Percentiles rank a stretch among this genome's conserved stretches.
These are phyloP conservation scores for Penicillium aurantiogriseum DNA, from an alignment of 2,329 filamentous ascomycete species.

Conservation along the genomic window DNA sequence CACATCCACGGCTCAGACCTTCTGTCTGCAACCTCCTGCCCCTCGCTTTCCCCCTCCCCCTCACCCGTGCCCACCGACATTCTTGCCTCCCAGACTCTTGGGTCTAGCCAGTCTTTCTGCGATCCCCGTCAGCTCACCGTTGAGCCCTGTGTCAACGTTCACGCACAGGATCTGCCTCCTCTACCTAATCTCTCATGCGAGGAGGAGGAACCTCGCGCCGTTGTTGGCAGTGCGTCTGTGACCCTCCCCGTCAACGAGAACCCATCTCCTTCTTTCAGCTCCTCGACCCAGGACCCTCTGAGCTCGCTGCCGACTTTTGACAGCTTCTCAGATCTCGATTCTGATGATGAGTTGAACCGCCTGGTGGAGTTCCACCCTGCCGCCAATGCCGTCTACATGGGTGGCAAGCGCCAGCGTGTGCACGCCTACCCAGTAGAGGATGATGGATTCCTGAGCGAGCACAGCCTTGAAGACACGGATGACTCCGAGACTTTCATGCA, in stretches of 20 bases:
- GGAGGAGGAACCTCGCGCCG: conserved; percentile 40
- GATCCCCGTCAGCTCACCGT: conserved; percentile 89
- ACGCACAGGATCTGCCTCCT: conserved; percentile 61
- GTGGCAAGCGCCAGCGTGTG: conserved; percentile 71
- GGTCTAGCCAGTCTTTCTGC: conserved; percentile 68
- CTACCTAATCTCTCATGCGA: conserved; percentile 52
- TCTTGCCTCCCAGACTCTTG: conserved; percentile 67
- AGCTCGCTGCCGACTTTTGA: conserved; percentile 72
- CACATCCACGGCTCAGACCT: conserved; percentile 63
- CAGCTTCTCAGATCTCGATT: conserved; percentile 84
- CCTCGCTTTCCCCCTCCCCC: conserved; percentile 83
- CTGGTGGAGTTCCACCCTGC: conserved; percentile 67
- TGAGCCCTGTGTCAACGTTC: conserved; percentile 46
- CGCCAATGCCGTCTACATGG: conserved; percentile 59
- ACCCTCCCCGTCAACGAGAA: conserved; percentile 40
- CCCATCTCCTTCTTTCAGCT: conserved; percentile 41
- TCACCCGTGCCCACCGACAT: conserved; percentile 71
- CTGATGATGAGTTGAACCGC: conserved; percentile 80
- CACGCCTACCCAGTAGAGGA: conserved; percentile 69
- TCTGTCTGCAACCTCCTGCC: conserved; percentile 68
- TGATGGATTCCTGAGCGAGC: conserved; percentile 73
- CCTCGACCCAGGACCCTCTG: conserved; percentile 48
- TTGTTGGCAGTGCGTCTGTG: conserved; percentile 37
- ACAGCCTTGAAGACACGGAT: conserved; percentile 73
- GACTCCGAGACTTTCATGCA: conserved; percentile 63